Base-by-base conservation (phyloP, 2,329 filamentous ascomycete genomes). In the Alternaria triticimaculans region DNA sequence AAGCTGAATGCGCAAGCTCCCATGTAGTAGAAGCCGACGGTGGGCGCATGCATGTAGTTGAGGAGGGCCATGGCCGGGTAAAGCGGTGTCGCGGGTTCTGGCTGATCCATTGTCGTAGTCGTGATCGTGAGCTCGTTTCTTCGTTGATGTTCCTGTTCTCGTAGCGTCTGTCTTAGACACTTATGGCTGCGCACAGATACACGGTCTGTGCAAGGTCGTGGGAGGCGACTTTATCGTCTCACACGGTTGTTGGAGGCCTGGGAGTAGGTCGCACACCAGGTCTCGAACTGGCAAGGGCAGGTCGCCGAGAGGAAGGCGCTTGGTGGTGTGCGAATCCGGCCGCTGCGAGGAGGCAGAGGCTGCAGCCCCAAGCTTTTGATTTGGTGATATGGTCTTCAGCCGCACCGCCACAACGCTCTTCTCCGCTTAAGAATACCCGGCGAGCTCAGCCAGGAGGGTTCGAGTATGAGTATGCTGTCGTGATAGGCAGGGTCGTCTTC, bases 1-100 rank as follows among this genome's bases (percentile, higher is more conserved):
- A 76, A 28, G 48, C 71, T 69, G 60, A 78, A 78, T 5, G 63
- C 62, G 33, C 69, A 64, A 11, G 75, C 70, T 43, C 66, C 74
- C 9, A 78, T 51, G 46, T 71, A 78, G 69, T 75, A 78, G 53
- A 75, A 74, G 12, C 70, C 76, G 3, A 78, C 71, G 0, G 67
- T 58, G 1, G 77, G 77, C 10, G 76, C 77, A 30, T 80, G 75
- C 65, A 76, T 70, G 46, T 80, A 78, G 57, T 76, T 66, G 33
- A 80, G 63, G 6, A 78, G 66, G n/a, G 59, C 65, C 71, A 75
- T 72, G 23, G 72, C 72, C 18, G 72, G 61, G 28, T 64, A 63
- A 21, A 71, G 67, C 23, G 67, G 37, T 37, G 66, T 55, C 10
- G 58, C 49, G 15, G 65, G 50, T 5, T 43, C 33, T 43, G 65